phyloP scores from a whole-genome alignment of 192 early-diverging fungal species.

The Neocallimastix lanati region DNA sequence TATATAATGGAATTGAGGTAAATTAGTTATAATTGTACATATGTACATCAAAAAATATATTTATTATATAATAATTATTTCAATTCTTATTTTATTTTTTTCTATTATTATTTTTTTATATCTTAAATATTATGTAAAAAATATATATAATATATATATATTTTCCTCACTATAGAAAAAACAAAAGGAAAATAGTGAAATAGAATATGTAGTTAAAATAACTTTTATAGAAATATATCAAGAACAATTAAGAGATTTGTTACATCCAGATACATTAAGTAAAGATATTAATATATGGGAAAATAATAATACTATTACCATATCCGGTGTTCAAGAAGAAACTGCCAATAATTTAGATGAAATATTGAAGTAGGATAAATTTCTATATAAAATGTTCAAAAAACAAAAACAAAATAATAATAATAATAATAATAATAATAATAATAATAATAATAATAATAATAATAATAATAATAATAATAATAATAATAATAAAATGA shows the following conservation, averaged over 20 bases:
- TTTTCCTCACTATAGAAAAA: neutral
- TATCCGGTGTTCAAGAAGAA: constrained; percentile 18
- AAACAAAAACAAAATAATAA: too few species aligned
- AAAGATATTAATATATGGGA: constrained; percentile 25
- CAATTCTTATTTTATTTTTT: too few species aligned
- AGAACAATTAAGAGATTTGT: constrained; percentile 28
- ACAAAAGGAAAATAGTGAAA: constrained; percentile 1
- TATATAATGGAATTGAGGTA: constrained; percentile 14
- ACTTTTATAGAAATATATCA: constrained; percentile 38
- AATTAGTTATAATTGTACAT: too few species aligned
- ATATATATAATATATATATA: too few species aligned
- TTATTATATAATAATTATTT: too few species aligned
- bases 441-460: too few species aligned
- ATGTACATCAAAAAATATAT: too few species aligned
- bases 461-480: too few species aligned
- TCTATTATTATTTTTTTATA: too few species aligned
- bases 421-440: neutral
- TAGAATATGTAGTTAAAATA: constrained; percentile 12
- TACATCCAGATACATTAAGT: constrained; percentile 6
- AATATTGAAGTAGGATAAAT: constrained; percentile 8
- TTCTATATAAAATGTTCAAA: too few species aligned
- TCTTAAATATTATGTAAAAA: too few species aligned
- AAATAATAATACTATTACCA: constrained; percentile 13
- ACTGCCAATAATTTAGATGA: constrained; percentile 5
- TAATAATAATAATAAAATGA: too few species aligned